A percentile compares a stretch with the other conserved stretches of the same genome.
phyloP scores from a whole-genome alignment of 2,329 filamentous ascomycete genomes.

The Colletotrichum godetiae region DNA sequence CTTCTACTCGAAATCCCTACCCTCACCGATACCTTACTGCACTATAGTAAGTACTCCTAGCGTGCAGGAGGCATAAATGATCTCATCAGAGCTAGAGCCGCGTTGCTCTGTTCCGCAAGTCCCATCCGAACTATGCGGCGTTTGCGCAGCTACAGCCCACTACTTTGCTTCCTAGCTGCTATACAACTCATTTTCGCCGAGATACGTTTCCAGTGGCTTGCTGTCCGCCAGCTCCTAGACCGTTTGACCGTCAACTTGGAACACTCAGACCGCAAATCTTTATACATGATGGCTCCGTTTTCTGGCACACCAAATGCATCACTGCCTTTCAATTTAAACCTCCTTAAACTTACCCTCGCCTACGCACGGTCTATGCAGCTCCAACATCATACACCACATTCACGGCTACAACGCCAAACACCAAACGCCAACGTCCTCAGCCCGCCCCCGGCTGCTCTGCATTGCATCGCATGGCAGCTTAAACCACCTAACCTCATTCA shows the following conservation, averaged over 20 bases:
- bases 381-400: neutral
- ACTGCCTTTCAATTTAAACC: neutral
- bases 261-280: neutral
- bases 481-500: neutral
- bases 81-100: neutral
- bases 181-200: neutral
- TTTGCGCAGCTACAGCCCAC: neutral
- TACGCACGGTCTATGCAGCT: neutral
- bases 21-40: neutral
- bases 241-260: neutral
- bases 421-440: neutral
- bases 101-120: neutral
- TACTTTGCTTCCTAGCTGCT: neutral
- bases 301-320: conserved; percentile 14
- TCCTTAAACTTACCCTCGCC: neutral
- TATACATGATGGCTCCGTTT: neutral
- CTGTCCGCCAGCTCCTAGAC: neutral
- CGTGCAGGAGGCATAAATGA: neutral
- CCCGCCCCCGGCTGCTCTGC: neutral
- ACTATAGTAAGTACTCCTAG: neutral
- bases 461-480: neutral
- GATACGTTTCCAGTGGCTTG: neutral
- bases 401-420: neutral
- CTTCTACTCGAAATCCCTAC: neutral
- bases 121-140: neutral